Conservation (phyloP, 2,329 filamentous ascomycete genomes). For the Mollisia scopiformis region DNA sequence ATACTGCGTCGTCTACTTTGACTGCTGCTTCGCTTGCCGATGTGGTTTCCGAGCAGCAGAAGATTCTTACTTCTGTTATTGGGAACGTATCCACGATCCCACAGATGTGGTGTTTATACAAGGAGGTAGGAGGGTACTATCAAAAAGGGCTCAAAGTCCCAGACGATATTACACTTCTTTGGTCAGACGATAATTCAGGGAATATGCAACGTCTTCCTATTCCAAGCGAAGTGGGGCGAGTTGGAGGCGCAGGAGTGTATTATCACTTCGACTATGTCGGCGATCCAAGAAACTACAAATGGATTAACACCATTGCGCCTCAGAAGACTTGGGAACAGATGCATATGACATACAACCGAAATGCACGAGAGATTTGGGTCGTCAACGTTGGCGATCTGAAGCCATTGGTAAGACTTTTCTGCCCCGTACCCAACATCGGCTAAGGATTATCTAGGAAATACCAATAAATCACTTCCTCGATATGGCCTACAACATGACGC, state of each 20-base stretch:
- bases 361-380: not conserved
- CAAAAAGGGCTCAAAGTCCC: constrained; percentile 64
- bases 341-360: constrained; percentile 33
- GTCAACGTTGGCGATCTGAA: constrained; percentile 44
- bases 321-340: constrained; percentile 4
- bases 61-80: constrained; percentile 55
- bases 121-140: constrained; percentile 71
- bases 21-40: constrained; percentile 59
- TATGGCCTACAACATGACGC: constrained; percentile 23
- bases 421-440: not conserved
- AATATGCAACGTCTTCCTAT: constrained; percentile 64
- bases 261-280: constrained; percentile 59
- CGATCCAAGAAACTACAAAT: constrained; percentile 51
- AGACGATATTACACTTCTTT: constrained; percentile 69
- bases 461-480: constrained; percentile 23
- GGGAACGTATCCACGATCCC: constrained; percentile 48
- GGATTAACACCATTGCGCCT: constrained; percentile 65
- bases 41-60: constrained; percentile 60
- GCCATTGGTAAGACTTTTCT: constrained; percentile 39
- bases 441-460: constrained; percentile 12
- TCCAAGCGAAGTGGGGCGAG: constrained; percentile 56
- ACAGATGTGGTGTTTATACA: constrained; percentile 73
- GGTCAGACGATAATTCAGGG: constrained; percentile 71
- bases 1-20: constrained; percentile 58
- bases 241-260: constrained; percentile 66